phyloP scores from a whole-genome alignment of 305 asterid species.

The Fraxinus platypoda region DNA sequence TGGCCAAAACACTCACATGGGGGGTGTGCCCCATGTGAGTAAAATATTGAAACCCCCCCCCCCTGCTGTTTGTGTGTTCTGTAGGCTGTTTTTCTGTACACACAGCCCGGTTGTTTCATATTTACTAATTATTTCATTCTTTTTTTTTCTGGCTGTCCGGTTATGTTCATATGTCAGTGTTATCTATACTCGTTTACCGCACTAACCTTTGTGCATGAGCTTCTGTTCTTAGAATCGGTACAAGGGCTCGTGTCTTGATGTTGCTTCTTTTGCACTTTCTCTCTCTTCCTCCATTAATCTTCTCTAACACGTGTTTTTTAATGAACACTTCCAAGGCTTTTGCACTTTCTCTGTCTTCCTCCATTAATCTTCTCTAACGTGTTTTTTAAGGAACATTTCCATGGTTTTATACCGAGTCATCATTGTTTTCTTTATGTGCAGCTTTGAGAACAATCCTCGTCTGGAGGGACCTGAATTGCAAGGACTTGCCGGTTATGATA shows the following conservation, averaged over 20 bases:
- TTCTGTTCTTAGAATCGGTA: neutral
- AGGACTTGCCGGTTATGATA: constrained; percentile 81
- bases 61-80: too few species aligned
- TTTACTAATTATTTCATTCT: neutral
- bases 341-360: neutral
- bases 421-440: constrained; percentile 28
- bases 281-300: neutral
- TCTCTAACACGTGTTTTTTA: neutral
- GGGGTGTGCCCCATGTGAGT: too few species aligned
- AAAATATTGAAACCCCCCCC: too few species aligned
- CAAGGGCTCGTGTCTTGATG: neutral
- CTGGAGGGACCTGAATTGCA: constrained; percentile 88
- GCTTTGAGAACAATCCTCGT: constrained; percentile 87
- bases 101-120: neutral
- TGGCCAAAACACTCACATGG: too few species aligned
- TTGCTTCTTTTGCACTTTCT: neutral
- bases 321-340: neutral
- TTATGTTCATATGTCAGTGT: neutral
- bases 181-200: neutral
- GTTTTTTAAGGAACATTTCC: neutral
- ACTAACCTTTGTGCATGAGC: neutral
- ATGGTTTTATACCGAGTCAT: neutral
- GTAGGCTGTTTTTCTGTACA: too few species aligned
- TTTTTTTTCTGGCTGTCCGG: neutral
- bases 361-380: neutral